Percentiles rank a stretch among this genome's conserved stretches.
Evolutionary conservation across 306 rosid species (phyloP).

Genomic region (Rubus idaeus): DNA sequence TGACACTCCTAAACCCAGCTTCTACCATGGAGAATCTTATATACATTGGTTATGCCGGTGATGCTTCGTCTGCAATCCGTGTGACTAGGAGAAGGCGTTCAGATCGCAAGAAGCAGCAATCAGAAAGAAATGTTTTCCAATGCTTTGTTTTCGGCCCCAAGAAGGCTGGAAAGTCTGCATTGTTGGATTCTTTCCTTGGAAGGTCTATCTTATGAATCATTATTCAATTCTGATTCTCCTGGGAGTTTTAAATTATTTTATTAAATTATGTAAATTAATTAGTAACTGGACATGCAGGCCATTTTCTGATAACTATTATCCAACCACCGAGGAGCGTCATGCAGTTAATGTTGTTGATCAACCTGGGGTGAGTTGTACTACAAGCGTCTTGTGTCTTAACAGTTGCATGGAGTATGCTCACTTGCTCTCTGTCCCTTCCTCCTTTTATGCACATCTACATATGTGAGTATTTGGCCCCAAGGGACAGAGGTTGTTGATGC

Average conservation of each 20-base stretch:
- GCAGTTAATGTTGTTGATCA: slow-evolving; percentile 65
- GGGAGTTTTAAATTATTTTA: not conserved
- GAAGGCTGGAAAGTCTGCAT: slow-evolving; percentile 87
- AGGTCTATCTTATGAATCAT: slow-evolving; percentile 44
- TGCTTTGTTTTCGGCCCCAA: slow-evolving; percentile 96
- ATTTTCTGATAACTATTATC: slow-evolving; percentile 55
- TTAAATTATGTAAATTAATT: slow-evolving; percentile 11
- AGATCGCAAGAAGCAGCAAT: slow-evolving; percentile 86
- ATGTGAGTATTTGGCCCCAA: not conserved
- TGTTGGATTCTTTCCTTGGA: slow-evolving; percentile 78
- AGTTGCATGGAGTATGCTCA: slow-evolving; percentile 1
- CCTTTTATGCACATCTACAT: not conserved
- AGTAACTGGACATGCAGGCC: slow-evolving; percentile 53
- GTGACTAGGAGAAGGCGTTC: slow-evolving; percentile 75
- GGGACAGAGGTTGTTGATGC: not conserved
- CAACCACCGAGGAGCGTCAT: slow-evolving; percentile 70
- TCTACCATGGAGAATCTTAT: slow-evolving; percentile 82
- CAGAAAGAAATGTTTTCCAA: slow-evolving; percentile 81
- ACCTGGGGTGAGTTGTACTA: slow-evolving; percentile 43
- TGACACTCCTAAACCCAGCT: slow-evolving; percentile 85
- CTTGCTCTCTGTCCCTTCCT: not conserved
- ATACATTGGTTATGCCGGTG: slow-evolving; percentile 81
- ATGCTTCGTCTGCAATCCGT: slow-evolving; percentile 70
- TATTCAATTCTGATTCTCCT: slow-evolving; percentile 12
- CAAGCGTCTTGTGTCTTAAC: slow-evolving; percentile 8